Evolutionary conservation across 1,284 basidiomycete genomes (phyloP), one percentile per base, ranked within the genome.

Genomic region (Cyathus olla): DNA sequence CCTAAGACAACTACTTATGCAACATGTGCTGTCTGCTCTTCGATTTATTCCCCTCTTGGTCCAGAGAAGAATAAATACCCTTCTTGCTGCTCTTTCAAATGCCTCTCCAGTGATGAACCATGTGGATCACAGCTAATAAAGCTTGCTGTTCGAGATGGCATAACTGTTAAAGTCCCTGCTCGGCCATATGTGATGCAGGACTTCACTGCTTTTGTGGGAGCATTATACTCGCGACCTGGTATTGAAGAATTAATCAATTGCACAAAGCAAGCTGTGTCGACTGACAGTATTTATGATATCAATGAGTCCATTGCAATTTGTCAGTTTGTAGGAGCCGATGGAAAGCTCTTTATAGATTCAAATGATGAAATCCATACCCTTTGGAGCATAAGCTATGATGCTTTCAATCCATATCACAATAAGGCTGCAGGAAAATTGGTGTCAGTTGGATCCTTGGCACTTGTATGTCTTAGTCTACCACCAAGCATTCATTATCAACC

Each of bases 391-490:
- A 62, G 58, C 26, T 54, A 67, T 19, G 71, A 73, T 46, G 53
- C 57, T 37, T 72, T 72, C 52, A 72, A 74, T 47, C 72, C 72
- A 26, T 62, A 46, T 22, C 47, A 52, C 21, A 70, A 67, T 57
- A 67, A 71, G 46, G 35, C 56, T 35, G 57, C 56, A 28, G 71
- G 68, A 4, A 64, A 65, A 54, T 31, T 39, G 27, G 42, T 35
- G 6, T 70, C 67, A 37, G 35, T 65, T 17, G 68, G 69, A 17
- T 65, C 63, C 11, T 61, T 75, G 15, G 64, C 63, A 28, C 57
- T 73, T 62, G 65, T 64, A 28, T 72, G 69, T 60, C 60, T 72
- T 22, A 74, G 71, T 55, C 62, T 76, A 15, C 72, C 71, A 11
- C 55, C 57, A 21, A 61, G 67, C 48, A 53, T 69, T 21, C 68